Conservation (phyloP, 371 early-diverging fungal genomes). For the Lichtheimia ornata region DNA sequence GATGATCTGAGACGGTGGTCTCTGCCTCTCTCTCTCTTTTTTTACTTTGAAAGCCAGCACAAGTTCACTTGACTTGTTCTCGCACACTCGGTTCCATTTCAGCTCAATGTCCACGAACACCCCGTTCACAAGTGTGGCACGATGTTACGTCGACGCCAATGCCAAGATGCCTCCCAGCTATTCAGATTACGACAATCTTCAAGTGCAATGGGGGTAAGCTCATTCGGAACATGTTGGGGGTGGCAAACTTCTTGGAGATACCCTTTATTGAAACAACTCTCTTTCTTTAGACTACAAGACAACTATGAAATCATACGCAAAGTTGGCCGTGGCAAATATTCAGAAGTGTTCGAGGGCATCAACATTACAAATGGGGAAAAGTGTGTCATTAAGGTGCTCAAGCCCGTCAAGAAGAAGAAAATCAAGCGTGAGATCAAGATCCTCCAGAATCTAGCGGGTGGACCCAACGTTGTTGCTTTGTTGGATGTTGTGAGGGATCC, state of each 20-base stretch:
- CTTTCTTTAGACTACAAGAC: constrained; percentile 62
- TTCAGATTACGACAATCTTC: constrained; percentile 96
- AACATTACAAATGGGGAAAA: constrained; percentile 77
- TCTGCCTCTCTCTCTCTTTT: no score
- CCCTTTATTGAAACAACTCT: neutral
- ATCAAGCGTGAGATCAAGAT: constrained; percentile 99
- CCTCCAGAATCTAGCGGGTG: constrained; percentile 95
- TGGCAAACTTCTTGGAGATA: no score
- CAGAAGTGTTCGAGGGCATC: constrained; percentile 99
- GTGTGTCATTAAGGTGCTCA: constrained; percentile 99
- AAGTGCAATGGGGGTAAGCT: constrained; percentile 81
- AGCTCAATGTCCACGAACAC: constrained; percentile 3
- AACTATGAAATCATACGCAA: constrained; percentile 97
- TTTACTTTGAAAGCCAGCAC: no score
- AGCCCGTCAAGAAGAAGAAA: constrained; percentile 99
- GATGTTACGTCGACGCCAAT: constrained; percentile 91
- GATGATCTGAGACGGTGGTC: no score
- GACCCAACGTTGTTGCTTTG: constrained; percentile 93
- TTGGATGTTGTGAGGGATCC: constrained; percentile 98
- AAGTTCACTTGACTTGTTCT: no score
- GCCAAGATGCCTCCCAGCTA: constrained; percentile 79
- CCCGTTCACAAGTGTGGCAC: constrained; percentile 63
- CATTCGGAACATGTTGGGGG: no score
- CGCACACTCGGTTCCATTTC: no score
- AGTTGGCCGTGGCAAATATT: constrained; percentile 99